These are phyloP conservation scores for Amylocystis lapponica DNA, from an alignment of 768 basidiomycete genomes.

Conservation along the genomic window DNA sequence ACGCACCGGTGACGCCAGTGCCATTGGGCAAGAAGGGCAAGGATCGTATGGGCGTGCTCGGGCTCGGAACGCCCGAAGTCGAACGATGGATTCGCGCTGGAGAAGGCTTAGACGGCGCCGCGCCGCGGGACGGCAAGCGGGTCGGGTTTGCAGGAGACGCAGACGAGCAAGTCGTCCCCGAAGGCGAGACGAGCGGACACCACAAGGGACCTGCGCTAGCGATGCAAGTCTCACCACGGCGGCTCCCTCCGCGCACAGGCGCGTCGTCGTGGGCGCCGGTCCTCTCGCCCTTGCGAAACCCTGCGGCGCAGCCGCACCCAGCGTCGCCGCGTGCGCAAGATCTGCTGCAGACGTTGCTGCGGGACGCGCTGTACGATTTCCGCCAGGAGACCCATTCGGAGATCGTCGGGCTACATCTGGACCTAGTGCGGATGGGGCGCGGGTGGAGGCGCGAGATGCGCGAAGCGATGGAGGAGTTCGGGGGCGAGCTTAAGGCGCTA, in stretches of 20 bases:
- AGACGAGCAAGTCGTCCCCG: conserved; percentile 6
- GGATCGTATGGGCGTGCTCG: conserved; percentile 29
- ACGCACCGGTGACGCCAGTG: conserved; percentile 28
- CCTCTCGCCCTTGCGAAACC: conserved; percentile 15
- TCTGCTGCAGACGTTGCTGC: conserved; percentile 56
- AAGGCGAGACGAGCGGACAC: neutral
- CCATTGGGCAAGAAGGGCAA: conserved; percentile 14
- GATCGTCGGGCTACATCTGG: conserved; percentile 70
- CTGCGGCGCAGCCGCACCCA: conserved; percentile 35
- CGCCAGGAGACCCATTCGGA: conserved; percentile 65
- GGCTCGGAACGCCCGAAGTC: conserved; percentile 50
- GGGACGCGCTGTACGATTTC: conserved; percentile 70
- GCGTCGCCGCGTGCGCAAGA: conserved; percentile 48
- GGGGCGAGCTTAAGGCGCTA: conserved; percentile 45
- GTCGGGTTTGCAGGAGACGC: conserved; percentile 39
- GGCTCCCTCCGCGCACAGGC: conserved; percentile 11
- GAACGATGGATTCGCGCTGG: conserved; percentile 45
- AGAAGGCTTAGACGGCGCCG: conserved; percentile 20
- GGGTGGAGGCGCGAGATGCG: conserved; percentile 64
- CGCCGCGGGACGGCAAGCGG: conserved; percentile 32
- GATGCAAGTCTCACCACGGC: conserved; percentile 25
- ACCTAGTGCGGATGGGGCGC: conserved; percentile 65
- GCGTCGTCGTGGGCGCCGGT: conserved; percentile 10
- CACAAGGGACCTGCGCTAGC: conserved; percentile 6
- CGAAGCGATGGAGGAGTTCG: conserved; percentile 55